A percentile compares a stretch with the other conserved stretches of the same genome.
These are phyloP conservation scores for Elasticomyces elasticus DNA, from an alignment of 495 filamentous ascomycete species.

Conservation along the genomic window DNA sequence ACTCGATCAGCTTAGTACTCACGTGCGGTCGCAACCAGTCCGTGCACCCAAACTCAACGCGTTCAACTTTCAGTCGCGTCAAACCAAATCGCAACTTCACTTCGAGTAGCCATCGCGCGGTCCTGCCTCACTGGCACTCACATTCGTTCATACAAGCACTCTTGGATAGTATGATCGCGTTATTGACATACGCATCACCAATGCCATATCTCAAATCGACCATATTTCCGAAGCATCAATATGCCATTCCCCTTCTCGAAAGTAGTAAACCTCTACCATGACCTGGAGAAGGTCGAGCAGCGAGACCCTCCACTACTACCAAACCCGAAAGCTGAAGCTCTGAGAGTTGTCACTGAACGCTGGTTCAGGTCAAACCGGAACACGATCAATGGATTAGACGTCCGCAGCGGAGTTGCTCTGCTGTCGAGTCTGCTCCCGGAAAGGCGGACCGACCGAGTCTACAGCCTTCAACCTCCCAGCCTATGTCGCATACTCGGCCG, in stretches of 20 bases:
- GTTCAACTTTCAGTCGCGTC: no score
- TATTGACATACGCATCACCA: no score
- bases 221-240: background rate
- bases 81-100: no score
- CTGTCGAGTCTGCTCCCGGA: conserved; percentile 67
- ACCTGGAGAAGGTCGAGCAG: conserved; percentile 16
- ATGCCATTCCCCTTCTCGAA: conserved; percentile 18
- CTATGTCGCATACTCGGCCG: conserved; percentile 56
- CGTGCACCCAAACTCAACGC: no score
- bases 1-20: no score
- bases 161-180: no score
- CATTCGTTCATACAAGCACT: no score
- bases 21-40: no score
- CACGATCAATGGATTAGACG: conserved; percentile 41
- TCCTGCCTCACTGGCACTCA: no score
- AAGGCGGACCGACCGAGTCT: conserved; percentile 64
- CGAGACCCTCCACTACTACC: conserved; percentile 14
- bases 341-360: background rate
- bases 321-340: background rate
- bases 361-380: conserved; percentile 55
- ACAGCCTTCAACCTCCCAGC: conserved; percentile 48
- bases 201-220: background rate
- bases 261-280: conserved; percentile 3
- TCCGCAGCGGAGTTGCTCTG: conserved; percentile 45
- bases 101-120: no score